Evolutionary conservation across 441 rosid species (phyloP).

Genomic region (Erodium moschatum): DNA sequence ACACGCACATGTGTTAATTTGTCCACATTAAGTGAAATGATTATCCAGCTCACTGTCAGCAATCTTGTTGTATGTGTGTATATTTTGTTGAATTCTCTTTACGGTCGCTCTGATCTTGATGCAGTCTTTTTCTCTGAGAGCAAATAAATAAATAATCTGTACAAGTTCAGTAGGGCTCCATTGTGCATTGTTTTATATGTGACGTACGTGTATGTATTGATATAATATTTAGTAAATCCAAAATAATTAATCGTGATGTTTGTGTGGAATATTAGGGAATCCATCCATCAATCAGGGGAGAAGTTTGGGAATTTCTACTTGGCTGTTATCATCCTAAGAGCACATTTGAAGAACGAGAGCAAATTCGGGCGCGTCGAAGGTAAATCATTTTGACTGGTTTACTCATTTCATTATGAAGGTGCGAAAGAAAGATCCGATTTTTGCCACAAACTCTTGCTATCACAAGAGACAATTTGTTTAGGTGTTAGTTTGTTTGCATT

Average conservation of each 20-base stretch:
- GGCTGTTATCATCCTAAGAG: conserved; percentile 83
- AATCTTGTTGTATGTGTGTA: neutral
- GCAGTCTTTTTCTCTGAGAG: too few relatives aligned
- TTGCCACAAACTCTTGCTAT: neutral
- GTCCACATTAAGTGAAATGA: too few relatives aligned
- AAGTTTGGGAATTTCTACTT: conserved; percentile 95
- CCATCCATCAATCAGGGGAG: conserved; percentile 94
- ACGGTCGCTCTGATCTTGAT: neutral
- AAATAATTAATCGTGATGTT: neutral
- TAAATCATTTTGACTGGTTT: conserved; percentile 21
- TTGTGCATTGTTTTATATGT: neutral
- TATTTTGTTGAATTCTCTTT: neutral
- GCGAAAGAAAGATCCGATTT: too few relatives aligned
- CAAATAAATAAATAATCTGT: too few relatives aligned
- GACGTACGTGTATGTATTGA: neutral
- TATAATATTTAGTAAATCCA: neutral
- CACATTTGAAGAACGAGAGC: conserved; percentile 74
- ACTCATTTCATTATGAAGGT: neutral
- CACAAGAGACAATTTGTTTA: conserved; percentile 4
- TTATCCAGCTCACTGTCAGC: neutral
- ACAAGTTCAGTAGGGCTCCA: neutral
- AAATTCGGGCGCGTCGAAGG: conserved; percentile 65
- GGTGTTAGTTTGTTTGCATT: conserved; percentile 13
- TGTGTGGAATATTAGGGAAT: conserved; percentile 42
- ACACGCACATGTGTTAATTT: too few relatives aligned